Percentiles rank a stretch among this genome's conserved stretches.
These are phyloP conservation scores for Histomonas meleagridis DNA, from an alignment of 208 protist species.

Conservation along the genomic window DNA sequence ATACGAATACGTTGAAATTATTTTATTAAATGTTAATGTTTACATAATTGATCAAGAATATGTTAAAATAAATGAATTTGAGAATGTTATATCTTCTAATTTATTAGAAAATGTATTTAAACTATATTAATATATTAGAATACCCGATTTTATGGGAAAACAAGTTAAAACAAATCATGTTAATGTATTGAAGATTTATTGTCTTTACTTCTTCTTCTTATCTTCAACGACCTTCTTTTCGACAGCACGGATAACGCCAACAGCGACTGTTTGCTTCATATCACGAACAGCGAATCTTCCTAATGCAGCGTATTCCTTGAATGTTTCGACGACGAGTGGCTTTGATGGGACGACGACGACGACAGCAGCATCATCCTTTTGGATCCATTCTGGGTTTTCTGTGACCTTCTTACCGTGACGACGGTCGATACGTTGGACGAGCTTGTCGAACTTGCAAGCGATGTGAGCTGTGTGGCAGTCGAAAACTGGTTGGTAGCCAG, in stretches of 20 bases:
- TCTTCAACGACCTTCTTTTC: neutral
- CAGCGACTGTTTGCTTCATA: slow-evolving; percentile 52
- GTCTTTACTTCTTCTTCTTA: too few species aligned
- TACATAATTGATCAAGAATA: too few species aligned
- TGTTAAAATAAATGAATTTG: too few species aligned
- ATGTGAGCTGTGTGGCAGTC: slow-evolving; percentile 55
- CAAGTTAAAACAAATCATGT: too few species aligned
- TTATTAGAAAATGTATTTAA: too few species aligned
- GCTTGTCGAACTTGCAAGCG: slow-evolving; percentile 45
- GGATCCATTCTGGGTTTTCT: slow-evolving; percentile 46
- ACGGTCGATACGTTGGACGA: slow-evolving; percentile 46
- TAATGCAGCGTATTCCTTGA: slow-evolving; percentile 48
- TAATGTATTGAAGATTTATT: too few species aligned
- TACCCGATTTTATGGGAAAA: too few species aligned
- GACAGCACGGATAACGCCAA: slow-evolving; percentile 47
- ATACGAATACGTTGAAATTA: too few species aligned
- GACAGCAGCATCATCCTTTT: slow-evolving; percentile 44
- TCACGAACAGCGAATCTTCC: slow-evolving; percentile 56
- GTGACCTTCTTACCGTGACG: slow-evolving; percentile 24
- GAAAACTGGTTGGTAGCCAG: slow-evolving; percentile 48
- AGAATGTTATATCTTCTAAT: too few species aligned
- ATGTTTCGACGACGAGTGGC: slow-evolving; percentile 49
- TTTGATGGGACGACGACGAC: slow-evolving; percentile 44
- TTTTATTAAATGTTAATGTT: too few species aligned
- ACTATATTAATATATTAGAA: too few species aligned